Conservation (phyloP, 371 early-diverging fungal species). For the Syncephalastrum monosporum region DNA sequence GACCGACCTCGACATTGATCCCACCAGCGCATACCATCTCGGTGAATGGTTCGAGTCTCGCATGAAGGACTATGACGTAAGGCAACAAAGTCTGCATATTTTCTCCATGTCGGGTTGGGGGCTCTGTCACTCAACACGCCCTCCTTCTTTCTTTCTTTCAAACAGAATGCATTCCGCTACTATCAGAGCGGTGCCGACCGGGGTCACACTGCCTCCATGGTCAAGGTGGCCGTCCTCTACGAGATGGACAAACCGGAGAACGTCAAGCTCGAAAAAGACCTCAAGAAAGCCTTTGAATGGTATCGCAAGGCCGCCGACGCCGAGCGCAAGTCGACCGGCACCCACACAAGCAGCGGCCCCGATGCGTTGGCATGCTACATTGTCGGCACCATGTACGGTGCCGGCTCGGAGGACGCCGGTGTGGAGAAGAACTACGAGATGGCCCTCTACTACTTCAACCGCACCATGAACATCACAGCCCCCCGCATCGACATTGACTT, state of each 20-base stretch:
- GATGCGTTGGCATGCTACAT: slow-evolving; percentile 47
- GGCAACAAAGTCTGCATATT: no score
- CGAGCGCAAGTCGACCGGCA: slow-evolving; percentile 22
- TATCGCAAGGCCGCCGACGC: slow-evolving; percentile 46
- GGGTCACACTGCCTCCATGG: slow-evolving; percentile 45
- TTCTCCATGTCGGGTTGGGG: no score
- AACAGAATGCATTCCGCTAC: slow-evolving; percentile 41
- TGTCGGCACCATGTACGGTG: slow-evolving; percentile 44
- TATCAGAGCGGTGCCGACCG: slow-evolving; percentile 43
- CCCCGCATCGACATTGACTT: slow-evolving; percentile 44
- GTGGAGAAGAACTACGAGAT: slow-evolving; percentile 43
- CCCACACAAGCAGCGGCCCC: slow-evolving; percentile 32
- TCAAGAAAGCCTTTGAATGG: slow-evolving; percentile 45
- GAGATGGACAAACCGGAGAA: slow-evolving; percentile 21
- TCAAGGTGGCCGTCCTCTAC: slow-evolving; percentile 43
- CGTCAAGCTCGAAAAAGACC: slow-evolving; percentile 25
- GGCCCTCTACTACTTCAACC: slow-evolving; percentile 43
- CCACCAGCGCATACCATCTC: slow-evolving; percentile 46
- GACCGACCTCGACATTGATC: slow-evolving; percentile 38
- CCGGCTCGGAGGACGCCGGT: slow-evolving; percentile 40
- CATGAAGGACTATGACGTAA: slow-evolving; percentile 42
- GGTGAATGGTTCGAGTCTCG: slow-evolving; percentile 46
- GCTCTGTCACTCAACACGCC: no score
- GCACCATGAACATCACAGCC: slow-evolving; percentile 48
- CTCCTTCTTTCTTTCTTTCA: neutral